Evolutionary conservation across 2,329 filamentous ascomycete genomes (phyloP), one percentile per base, ranked within the genome.

Genomic region (Sporothrix pseudoabietina): DNA sequence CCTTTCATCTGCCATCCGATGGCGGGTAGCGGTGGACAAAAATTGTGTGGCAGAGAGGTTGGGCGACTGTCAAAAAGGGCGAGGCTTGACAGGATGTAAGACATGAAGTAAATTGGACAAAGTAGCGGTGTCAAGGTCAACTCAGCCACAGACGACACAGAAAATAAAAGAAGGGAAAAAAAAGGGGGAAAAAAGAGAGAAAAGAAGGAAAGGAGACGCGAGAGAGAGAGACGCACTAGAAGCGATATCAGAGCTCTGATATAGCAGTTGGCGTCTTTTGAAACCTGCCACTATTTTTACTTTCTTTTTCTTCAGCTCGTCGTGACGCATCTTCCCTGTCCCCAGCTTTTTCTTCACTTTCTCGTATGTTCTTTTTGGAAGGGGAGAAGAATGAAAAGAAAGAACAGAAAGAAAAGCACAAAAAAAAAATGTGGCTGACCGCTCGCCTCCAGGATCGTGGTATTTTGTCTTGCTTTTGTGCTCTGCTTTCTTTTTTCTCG

Each of bases 1-100:
- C 14, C 44, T 49, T 14, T n/a, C 4, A 54, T n/a, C 47, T 69
- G 47, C 32, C 44, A 54, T 69, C 66, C 30, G 66, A 52, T 54
- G 47, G 30, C 32, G 30, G 65, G 44, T 32, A 32, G 44, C 26
- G 65, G 65, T 32, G 47, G 47, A 30, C 61, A 12, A 32, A 30
- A 26, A 16, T 22, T 14, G 26, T 30, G 30, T 30, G 16, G 65
- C 22, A 19, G 30, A 39, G 47, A 54, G 47, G 47, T n/a, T 54
- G 66, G 47, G 16, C 14, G 26, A 47, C 39, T 16, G 61, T 30
- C 39, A 47, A 65, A 61, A 66, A 65, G 44, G 9, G 14, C 26
- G 39, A 66, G 61, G 39, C 22, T 47, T 30, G 61, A 66, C 39
- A 47, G 61, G 61, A 66, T 66, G 61, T 66, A 16, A 66, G 61